Base-by-base conservation (phyloP, 345 rosid genomes). In the Salix udensis region DNA sequence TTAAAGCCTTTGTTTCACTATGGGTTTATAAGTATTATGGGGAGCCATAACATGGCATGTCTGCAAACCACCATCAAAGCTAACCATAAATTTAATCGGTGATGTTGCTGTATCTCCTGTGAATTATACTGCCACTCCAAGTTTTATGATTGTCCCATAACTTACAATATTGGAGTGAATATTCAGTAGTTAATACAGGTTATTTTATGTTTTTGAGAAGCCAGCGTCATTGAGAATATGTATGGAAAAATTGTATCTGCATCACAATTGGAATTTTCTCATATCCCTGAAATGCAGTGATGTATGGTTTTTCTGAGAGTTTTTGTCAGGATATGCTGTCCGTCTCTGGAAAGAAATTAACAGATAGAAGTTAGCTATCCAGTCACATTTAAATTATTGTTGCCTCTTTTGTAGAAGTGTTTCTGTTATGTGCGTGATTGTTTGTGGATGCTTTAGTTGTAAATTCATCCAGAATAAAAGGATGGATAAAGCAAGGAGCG, bases 181-280 rank as follows among this genome's bases (percentile, higher is more conserved):
- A 23, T 42, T 18, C 7, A 23, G 78, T 66, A 79, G 46, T 46
- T 55, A 2, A 28, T 65, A 23, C 72, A 60, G 76, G 72, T 72
- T 68, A 23, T 39, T 7, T 65, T 53, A 12, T 67, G 74, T 14
- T 75, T 28, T 58, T 68, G 44, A 21, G 53, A 30, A 68, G 67
- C 60, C 58, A 24, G 6, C 30, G 16, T 67, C 65, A 44, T 12
- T 70, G 68, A 66, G 21, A 31, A 46, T 74, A 18, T 55, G 9
- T 28, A n/a, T 70, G 66, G 7, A 44, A 46, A 24, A 66, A 39
- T 74, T 74, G 36, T 46, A 16, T 40, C 36, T 0, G 65, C 30
- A 62, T 74, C 53, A 52, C 23, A 21, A 58, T 48, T 48, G 52
- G 31, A 73, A 50, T 52, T 36, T 42, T 18, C 67, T 34, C 50